A percentile compares a stretch with the other conserved stretches of the same genome.
Conservation (phyloP, 2,329 filamentous ascomycete genomes). For the Colletotrichum phormii region DNA sequence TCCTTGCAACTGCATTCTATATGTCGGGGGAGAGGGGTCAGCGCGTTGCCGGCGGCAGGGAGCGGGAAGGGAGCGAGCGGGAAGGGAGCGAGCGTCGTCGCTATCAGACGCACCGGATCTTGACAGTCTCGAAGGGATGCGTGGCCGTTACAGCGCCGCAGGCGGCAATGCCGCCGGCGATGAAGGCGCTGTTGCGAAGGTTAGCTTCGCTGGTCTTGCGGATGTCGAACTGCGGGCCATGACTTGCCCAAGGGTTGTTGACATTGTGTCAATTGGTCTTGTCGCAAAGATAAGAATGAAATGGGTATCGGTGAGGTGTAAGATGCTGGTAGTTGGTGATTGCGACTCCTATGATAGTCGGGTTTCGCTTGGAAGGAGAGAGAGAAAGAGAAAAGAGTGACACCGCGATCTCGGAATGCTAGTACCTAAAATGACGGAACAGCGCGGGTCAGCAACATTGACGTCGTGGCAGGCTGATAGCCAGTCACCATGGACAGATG, state of each 20-base stretch:
- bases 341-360: constrained; percentile 1
- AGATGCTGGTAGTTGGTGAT: background rate
- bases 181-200: constrained; percentile 76
- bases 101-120: constrained; percentile 79
- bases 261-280: constrained; percentile 51
- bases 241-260: constrained; percentile 61
- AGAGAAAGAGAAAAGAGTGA: constrained; percentile 14
- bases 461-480: constrained; percentile 1
- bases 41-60: constrained; percentile 31
- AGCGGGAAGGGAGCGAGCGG: constrained; percentile 3
- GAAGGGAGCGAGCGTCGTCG: background rate
- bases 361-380: background rate
- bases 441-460: constrained; percentile 40
- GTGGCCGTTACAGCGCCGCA: constrained; percentile 98
- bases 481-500: constrained; percentile 3
- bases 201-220: constrained; percentile 22
- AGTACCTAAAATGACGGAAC: constrained; percentile 21
- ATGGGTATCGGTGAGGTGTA: background rate
- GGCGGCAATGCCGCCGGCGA: constrained; percentile 95
- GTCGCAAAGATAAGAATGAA: background rate
- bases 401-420: constrained; percentile 19
- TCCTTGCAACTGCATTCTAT: constrained; percentile 92
- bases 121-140: constrained; percentile 98
- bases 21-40: constrained; percentile 14
- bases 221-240: constrained; percentile 9